Base-by-base conservation (phyloP, 352 stramenopile species). In the Pythium grandisporangium region DNA sequence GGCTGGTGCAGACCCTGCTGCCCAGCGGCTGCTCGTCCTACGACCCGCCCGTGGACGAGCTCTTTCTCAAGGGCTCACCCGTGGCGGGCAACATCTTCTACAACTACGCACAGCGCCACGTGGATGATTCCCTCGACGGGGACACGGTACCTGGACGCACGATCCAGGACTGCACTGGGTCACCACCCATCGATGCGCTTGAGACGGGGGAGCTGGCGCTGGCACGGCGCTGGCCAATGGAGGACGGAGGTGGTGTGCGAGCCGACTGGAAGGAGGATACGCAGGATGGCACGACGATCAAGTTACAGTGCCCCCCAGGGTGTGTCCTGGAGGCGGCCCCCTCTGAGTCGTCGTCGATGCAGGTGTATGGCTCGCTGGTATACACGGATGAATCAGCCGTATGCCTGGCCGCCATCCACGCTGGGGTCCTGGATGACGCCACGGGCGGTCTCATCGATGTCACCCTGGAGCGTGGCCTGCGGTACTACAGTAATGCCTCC, bases 21-120 rank as follows among this genome's bases (percentile, higher is more conserved):
- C 95, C 95, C 0, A 95, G 81, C 25, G 93, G 95, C 6, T 99
- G 95, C 58, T 81, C 80, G 4, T 97, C 84, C 10, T 98, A 98
- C 55, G 92, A 98, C 22, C 70, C 78, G 22, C 84, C 87, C 19
- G 77, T 96, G 11, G 93, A 97, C 45, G 76, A 93, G 20, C 57
- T 89, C 10, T 89, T 87, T 37, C 53, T 87, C 8, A 82, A 86
- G 25, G 58, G 66, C 13, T 85, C 93, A 6, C 67, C 88, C 12
- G 53, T 57, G 26, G 51, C 52, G 33, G 83, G 91, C 64, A 96
- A 99, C 48, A 82, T 98, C 20, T 91, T 96, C 45, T 97, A 98
- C 68, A 97, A 97, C 61, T 91, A 79, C 36, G 53, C 63, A 0
- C 65, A 81, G 26, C 73, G 75, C 4, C 27, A 51, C 14, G 46